Percentiles rank a stretch among this genome's conserved stretches.
These are phyloP conservation scores for Pseudonitzschia multiseries DNA, from an alignment of 108 stramenopile species.

Conservation along the genomic window DNA sequence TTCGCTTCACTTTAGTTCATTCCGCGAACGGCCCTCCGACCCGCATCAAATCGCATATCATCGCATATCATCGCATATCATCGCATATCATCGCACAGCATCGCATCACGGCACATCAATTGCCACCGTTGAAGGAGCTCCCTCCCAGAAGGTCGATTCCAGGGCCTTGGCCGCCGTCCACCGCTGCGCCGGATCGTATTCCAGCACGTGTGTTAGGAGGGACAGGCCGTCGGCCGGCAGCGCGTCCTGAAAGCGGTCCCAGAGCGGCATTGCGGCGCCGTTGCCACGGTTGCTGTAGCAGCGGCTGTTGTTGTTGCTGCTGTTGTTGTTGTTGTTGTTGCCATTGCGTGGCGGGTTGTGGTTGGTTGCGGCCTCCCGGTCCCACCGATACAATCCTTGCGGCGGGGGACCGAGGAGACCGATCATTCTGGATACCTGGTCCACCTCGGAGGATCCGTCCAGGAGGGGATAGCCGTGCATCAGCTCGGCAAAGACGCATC, in stretches of 20 bases:
- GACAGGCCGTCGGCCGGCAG: constrained; percentile 42
- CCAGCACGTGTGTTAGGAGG: constrained; percentile 49
- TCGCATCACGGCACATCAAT: no score
- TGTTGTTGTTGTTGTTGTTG: no score
- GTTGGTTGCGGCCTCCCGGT: background rate
- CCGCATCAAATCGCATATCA: no score
- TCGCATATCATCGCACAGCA: no score
- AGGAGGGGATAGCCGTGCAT: constrained; percentile 75
- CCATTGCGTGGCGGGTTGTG: background rate
- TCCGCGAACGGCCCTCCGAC: no score
- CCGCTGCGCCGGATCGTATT: constrained; percentile 51
- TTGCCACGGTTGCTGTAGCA: background rate
- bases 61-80: no score
- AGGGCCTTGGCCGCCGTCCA: constrained; percentile 58
- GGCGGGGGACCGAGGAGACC: constrained; percentile 58
- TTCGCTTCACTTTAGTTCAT: no score
- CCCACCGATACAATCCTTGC: constrained; percentile 17
- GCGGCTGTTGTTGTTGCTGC: no score
- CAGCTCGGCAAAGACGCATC: constrained; percentile 89
- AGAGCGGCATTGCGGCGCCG: constrained; percentile 4
- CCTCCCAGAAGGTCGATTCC: constrained; percentile 45
- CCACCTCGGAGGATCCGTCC: constrained; percentile 73
- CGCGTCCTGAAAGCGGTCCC: constrained; percentile 32
- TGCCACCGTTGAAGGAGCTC: background rate
- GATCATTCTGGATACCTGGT: constrained; percentile 79